Conservation (phyloP, 75 land plant genomes). For the Adiantum capillusveneris region DNA sequence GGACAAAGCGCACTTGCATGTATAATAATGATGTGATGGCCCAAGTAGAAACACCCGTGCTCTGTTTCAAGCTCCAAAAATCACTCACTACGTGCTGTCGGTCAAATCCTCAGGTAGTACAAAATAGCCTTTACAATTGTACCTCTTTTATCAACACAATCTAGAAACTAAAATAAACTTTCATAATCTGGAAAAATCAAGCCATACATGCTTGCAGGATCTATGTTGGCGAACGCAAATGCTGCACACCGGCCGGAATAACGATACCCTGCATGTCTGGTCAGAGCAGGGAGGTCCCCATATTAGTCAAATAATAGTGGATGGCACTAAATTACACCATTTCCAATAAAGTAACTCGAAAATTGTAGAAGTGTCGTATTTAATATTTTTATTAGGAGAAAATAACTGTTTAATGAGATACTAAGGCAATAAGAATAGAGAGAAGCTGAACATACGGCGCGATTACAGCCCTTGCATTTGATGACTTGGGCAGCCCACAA, state of each 20-base stretch:
- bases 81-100: not conserved
- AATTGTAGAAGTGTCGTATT: no score
- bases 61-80: constrained; percentile 43
- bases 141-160: no score
- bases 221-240: constrained; percentile 91
- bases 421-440: not conserved
- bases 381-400: no score
- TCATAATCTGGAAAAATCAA: not conserved
- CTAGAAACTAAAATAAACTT: no score
- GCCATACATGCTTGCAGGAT: constrained; percentile 25
- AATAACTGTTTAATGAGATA: no score
- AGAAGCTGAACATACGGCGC: constrained; percentile 68
- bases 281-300: not conserved
- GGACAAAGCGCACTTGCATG: constrained; percentile 87
- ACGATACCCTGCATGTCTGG: constrained; percentile 97
- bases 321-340: no score
- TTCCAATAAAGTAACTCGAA: no score
- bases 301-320: not conserved
- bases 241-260: constrained; percentile 98
- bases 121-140: no score
- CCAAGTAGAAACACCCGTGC: constrained; percentile 89
- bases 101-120: not conserved
- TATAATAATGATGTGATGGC: constrained; percentile 94
- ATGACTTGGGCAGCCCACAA: constrained; percentile 49
- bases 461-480: constrained; percentile 86